Evolutionary conservation across 2,329 filamentous ascomycete genomes (phyloP).

Genomic region (Hymenoscyphus infarciens): DNA sequence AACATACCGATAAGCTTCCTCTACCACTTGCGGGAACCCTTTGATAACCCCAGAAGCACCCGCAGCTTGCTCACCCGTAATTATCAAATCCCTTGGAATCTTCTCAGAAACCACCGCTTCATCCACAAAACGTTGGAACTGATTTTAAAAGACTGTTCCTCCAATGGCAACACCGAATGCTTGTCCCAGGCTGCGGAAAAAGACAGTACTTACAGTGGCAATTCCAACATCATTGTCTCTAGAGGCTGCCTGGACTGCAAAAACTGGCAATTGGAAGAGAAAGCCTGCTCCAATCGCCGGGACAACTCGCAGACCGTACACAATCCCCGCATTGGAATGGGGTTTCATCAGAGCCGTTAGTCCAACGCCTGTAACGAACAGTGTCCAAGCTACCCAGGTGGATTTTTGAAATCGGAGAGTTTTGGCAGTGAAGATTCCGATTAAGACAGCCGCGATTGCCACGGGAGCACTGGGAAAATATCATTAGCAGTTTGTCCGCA

Average conservation of each 20-base stretch:
- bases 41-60: constrained; percentile 15
- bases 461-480: constrained; percentile 11
- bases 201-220: constrained; percentile 21
- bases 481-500: neutral
- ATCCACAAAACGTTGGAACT: constrained; percentile 13
- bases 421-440: constrained; percentile 8
- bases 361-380: constrained; percentile 56
- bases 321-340: constrained; percentile 8
- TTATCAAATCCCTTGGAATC: constrained; percentile 4
- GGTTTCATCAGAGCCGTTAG: constrained; percentile 28
- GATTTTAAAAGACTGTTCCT: constrained; percentile 26
- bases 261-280: constrained; percentile 53
- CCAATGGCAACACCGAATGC: constrained; percentile 31
- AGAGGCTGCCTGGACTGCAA: constrained; percentile 32
- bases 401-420: constrained; percentile 27
- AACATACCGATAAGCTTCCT: constrained; percentile 46
- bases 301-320: constrained; percentile 13
- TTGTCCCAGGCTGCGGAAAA: constrained; percentile 30
- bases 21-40: constrained; percentile 7
- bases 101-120: neutral
- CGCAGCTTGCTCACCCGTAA: constrained; percentile 15
- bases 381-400: constrained; percentile 54
- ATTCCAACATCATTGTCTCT: constrained; percentile 47
- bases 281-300: constrained; percentile 18
- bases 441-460: constrained; percentile 12